Evolutionary conservation across 73 alveolate species (phyloP), one percentile per base, ranked within the genome.

Genomic region (Tetrahymena malaccensis): DNA sequence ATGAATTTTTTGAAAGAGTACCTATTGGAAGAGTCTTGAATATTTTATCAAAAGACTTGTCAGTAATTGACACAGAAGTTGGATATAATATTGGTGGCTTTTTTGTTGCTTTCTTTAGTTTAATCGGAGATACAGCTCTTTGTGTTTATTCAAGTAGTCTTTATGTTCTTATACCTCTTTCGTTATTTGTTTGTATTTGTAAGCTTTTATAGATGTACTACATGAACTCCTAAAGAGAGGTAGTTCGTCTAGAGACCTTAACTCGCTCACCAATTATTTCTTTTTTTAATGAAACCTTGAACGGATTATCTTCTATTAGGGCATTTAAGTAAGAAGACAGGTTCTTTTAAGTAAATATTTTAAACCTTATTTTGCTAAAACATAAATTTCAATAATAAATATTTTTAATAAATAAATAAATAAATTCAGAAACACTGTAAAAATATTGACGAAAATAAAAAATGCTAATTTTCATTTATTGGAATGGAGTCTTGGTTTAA

Each of bases 1-100:
- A 98, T 96, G 84, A 96, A 57, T 98, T 98, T 95, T 98, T 97
- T 94, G 99, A 98, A 93, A 97, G 97, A 31, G 98, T 99, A 2
- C 99, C 99, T 34, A 96, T 98, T 3, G 99, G 99, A 15, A 98
- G 99, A 97, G 96, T 99, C 40, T 94, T 99, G 58, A 98, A 98
- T 96, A 98, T 99, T 50, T 96, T 99, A 94, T 96, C 99, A 6
- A 99, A 98, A 96, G 99, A 98, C 95, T 95, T 94, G 21, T 96
- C 94, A 40, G 56, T 94, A 16, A 89, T 96, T 22, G 98, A 96
- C 70, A 34, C 70, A 37, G 98, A 95, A 57, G 21, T 96, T n/a
- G 95, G 85, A 22, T 96, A 95, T 96, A 94, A 84, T 27, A 93
- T 96, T 10, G 96, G 97, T 55, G 31, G 93, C 50, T 31, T 84